A percentile compares a stretch with the other conserved stretches of the same genome.
phyloP scores from a whole-genome alignment of 2,329 filamentous ascomycete species.

The Fusarium sp. region DNA sequence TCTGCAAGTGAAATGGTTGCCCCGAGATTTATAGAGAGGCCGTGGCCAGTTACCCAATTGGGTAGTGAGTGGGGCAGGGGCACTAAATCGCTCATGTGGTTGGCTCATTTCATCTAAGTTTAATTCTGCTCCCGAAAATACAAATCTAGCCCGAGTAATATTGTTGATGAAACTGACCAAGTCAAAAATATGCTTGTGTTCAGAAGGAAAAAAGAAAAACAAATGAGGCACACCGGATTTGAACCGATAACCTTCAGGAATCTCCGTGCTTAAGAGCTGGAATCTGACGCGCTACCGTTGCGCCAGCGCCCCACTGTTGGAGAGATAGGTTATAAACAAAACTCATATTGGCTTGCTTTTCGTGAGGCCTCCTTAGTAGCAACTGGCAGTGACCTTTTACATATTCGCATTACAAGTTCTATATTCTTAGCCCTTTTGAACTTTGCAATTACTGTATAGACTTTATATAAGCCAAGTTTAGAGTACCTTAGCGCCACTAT shows the following conservation, averaged over 20 bases:
- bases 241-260: conserved; percentile 3
- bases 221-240: neutral
- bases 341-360: accelerated
- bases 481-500: neutral
- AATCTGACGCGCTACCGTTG: conserved; percentile 2
- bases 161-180: accelerated
- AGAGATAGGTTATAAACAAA: accelerated
- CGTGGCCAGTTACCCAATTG: neutral
- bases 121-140: neutral
- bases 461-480: too few relatives aligned
- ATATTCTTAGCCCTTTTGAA: accelerated
- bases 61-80: too few relatives aligned
- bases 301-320: neutral
- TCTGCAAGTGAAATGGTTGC: too few relatives aligned
- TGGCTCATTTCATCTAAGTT: neutral
- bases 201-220: accelerated
- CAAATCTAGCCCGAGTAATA: accelerated
- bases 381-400: too few relatives aligned
- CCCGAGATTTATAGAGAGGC: neutral
- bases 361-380: accelerated
- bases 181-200: accelerated
- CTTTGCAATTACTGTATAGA: accelerated
- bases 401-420: neutral
- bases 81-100: accelerated
- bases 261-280: neutral